phyloP scores from a whole-genome alignment of 73 alveolate species.

The Paramecium primaurelia region DNA sequence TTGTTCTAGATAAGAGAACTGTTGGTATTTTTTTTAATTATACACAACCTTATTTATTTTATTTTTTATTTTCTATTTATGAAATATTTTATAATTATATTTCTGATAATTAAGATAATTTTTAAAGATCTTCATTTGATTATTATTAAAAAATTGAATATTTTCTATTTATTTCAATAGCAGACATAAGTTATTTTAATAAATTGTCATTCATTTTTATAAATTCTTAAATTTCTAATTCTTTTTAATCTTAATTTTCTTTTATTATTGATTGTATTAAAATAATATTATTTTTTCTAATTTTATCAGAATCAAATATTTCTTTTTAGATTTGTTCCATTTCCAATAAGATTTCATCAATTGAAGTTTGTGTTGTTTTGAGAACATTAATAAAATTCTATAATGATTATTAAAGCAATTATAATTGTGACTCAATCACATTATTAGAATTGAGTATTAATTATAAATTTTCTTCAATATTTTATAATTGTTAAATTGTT shows the following conservation, averaged over 20 bases:
- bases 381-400: neutral
- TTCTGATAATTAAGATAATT: neutral
- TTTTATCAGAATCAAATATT: neutral
- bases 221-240: neutral
- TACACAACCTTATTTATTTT: neutral
- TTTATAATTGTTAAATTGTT: neutral
- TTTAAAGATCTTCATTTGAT: neutral
- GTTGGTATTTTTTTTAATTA: neutral
- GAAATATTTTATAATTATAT: neutral
- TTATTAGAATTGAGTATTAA: neutral
- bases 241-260: neutral
- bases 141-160: neutral
- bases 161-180: neutral
- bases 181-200: neutral
- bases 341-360: neutral
- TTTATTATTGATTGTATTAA: neutral
- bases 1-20: neutral
- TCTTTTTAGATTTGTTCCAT: neutral
- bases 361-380: neutral
- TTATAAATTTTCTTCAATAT: neutral
- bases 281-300: neutral
- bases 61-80: neutral
- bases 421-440: neutral
- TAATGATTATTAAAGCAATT: neutral
- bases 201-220: neutral